Evolutionary conservation across 345 rosid genomes (phyloP), one percentile per base, ranked within the genome.

Genomic region (Eucalyptus tenuipes): DNA sequence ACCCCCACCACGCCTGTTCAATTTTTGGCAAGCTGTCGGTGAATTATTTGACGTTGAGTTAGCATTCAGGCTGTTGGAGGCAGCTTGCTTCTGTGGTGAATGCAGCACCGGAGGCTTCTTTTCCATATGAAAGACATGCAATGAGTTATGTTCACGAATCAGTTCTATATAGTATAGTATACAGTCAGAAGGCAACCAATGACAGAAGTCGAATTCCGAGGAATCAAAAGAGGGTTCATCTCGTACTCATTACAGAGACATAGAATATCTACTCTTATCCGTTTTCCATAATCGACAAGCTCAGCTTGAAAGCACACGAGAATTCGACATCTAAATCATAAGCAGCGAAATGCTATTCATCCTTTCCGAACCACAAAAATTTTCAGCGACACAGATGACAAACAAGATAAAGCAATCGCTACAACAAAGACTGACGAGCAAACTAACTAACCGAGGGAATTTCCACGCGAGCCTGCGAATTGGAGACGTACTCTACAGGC

Each of bases 401-500:
- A 75, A 75, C 47, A 40, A 20, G 22, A 75, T 40, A 40, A 40
- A 75, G 44, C 84, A 75, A 75, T 40, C 24, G 84, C 47, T 27
- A 50, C 24, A 24, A 52, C 27, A 85, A 90, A 42, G n/a, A 42
- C 31, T 33, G 42, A 31, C 44, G 42, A 75, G 88, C 59, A 66
- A 88, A 87, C 55, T 68, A 88, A 15, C 87, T 45, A 68, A 52
- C 25, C 44, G n/a, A 22, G 4, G 85, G 22, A 17, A 50, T 10
- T 42, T 44, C 79, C 53, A n/a, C 13, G 12, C n/a, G 64, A 64
- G 93, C 97, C 96, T 93, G 94, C 86, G 91, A 85, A 90, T 42
- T 86, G 25, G 97, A 86, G 82, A 84, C 57, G 88, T 92, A 92
- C 94, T 95, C 95, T 57, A 92, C 94, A 14, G 93, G 29, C 53